Conservation (phyloP, 2,329 filamentous ascomycete species). For the Trichoderma sp. region DNA sequence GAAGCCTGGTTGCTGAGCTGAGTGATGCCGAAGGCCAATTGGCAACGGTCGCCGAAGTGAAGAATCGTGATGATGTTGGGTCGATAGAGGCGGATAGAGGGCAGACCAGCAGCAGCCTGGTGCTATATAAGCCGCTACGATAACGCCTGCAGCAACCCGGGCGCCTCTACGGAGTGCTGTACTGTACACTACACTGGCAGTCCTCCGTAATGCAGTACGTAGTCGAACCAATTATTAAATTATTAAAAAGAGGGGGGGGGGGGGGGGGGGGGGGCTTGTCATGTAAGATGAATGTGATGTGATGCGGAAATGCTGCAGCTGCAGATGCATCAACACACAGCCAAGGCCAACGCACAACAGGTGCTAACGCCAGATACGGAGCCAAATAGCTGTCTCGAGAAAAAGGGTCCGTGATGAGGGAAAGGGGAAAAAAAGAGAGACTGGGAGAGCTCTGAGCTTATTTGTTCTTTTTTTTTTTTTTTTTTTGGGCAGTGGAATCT, state of each 20-base stretch:
- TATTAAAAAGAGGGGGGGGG: neutral
- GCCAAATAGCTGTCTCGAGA: neutral
- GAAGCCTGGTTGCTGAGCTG: neutral
- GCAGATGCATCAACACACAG: neutral
- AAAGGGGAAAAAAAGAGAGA: neutral
- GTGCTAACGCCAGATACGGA: neutral
- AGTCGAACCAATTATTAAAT: neutral
- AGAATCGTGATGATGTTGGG: neutral
- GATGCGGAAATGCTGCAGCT: neutral
- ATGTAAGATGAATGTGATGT: neutral
- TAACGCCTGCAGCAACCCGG: neutral
- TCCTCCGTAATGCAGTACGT: too few relatives aligned
- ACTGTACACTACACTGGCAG: too few relatives aligned
- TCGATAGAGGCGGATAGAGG: neutral
- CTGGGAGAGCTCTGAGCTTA: too few relatives aligned
- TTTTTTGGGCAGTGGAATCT: neutral
- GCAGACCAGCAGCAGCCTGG: neutral
- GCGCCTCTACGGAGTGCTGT: too few relatives aligned
- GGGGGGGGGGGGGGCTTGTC: neutral
- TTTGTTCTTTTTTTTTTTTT: neutral
- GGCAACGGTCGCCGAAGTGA: neutral
- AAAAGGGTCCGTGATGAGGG: neutral
- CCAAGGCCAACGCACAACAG: neutral
- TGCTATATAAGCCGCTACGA: neutral
- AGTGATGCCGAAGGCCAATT: neutral